Base-by-base conservation (phyloP, 2,329 filamentous ascomycete species). In the Claviceps cyperi region DNA sequence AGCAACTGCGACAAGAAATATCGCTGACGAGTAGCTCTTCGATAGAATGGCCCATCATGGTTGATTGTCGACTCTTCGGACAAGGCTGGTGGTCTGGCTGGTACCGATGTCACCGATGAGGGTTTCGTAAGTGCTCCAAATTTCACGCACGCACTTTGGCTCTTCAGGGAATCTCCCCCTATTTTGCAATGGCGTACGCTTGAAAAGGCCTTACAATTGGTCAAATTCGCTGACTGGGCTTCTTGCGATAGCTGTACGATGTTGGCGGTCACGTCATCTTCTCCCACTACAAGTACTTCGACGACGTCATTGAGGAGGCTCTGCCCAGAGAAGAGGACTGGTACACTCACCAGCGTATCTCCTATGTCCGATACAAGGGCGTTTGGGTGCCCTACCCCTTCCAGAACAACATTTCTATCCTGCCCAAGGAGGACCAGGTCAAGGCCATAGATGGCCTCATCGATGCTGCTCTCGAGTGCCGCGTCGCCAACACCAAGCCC, bases 241-340 rank as follows among this genome's bases (percentile, higher is more conserved):
- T 28, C n/a, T 13, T 28, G 32, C 32, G 43, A 52, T 64, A 95
- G 91, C 81, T 98, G 62, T 98, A 96, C 79, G 92, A 98, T 72
- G 92, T 98, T 61, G 90, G 90, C 67, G 90, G 90, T 61, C 90
- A 96, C 72, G 90, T 96, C 72, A 96, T 96, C 74, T 96, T 96
- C 80, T 96, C 90, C 61, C 90, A 96, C 80, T 98, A 98, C 84
- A 96, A 96, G 76, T 98, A 98, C 81, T 98, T 98, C 69, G 92
- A 98, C 73, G 92, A 98, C 76, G 94, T 87, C 75, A 84, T 98
- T 66, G 80, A 97, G 68, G 92, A 98, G 77, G 92, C 92, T 49
- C 83, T 98, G 41, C 92, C 92, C 62, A 88, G 88, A 64, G 81
- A 89, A 52, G 84, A 87, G 53, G 92, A 98, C 74, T 98, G 92